These are phyloP conservation scores for Pseudoscleropodium purum DNA, from an alignment of 225 moss, liverwort and hornwort genomes.

Conservation along the genomic window DNA sequence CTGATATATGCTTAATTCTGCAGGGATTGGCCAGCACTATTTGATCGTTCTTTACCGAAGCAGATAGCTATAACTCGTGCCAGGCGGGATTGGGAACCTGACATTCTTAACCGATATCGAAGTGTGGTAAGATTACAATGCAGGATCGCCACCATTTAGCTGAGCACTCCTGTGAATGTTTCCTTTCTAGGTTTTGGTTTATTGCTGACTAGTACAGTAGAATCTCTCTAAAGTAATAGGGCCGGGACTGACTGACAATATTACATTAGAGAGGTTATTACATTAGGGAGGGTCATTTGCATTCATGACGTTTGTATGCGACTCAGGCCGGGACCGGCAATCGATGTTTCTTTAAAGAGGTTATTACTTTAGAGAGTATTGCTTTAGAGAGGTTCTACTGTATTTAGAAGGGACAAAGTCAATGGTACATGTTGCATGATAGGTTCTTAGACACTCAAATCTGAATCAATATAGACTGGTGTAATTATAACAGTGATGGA, in stretches of 20 bases:
- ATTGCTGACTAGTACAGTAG: not conserved
- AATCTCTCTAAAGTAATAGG: not conserved
- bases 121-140: slow-evolving; percentile 37
- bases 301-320: not conserved
- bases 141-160: not conserved
- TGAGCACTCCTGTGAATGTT: not conserved
- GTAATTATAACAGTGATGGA: not conserved
- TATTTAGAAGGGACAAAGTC: not conserved
- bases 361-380: not conserved
- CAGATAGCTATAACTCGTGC: slow-evolving; percentile 81
- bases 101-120: slow-evolving; percentile 68
- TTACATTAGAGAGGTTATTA: not conserved
- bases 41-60: slow-evolving; percentile 78
- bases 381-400: not conserved
- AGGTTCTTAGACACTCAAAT: not conserved
- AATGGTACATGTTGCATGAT: not conserved
- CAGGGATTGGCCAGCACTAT: slow-evolving; percentile 86
- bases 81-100: slow-evolving; percentile 87
- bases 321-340: not conserved
- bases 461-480: not conserved
- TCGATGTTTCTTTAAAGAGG: not conserved
- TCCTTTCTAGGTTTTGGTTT: not conserved
- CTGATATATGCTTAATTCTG: not conserved
- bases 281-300: not conserved
- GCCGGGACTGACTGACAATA: not conserved